phyloP scores from a whole-genome alignment of 768 basidiomycete species.

The Termitomyces sp. region DNA sequence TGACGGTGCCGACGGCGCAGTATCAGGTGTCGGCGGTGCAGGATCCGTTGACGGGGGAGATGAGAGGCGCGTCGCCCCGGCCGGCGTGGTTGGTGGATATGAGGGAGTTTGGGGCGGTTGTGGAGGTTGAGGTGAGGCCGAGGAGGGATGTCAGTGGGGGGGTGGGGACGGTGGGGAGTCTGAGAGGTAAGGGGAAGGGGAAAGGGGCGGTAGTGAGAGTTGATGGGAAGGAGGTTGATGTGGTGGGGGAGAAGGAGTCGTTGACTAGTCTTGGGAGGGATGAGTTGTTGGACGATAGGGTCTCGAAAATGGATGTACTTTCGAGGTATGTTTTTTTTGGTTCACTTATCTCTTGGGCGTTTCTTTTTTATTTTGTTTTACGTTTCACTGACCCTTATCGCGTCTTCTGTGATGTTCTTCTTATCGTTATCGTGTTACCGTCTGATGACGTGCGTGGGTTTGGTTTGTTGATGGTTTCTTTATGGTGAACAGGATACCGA shows the following conservation, averaged over 20 bases:
- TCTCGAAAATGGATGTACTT: constrained; percentile 62
- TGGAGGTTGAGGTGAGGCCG: constrained; percentile 57
- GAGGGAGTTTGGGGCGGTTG: constrained; percentile 46
- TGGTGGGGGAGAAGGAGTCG: constrained; percentile 75
- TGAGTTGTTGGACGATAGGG: constrained; percentile 71
- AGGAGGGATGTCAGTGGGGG: constrained; percentile 24
- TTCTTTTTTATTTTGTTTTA: constrained; percentile 4
- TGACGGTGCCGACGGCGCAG: constrained; percentile 81
- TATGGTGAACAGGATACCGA: constrained; percentile 40
- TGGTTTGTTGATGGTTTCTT: constrained; percentile 1
- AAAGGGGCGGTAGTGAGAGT: constrained; percentile 29
- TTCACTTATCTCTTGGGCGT: background rate
- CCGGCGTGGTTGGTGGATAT: constrained; percentile 74
- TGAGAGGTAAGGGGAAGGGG: constrained; percentile 23
- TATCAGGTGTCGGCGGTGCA: constrained; percentile 72
- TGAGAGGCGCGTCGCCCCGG: constrained; percentile 52
- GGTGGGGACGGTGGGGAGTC: constrained; percentile 28
- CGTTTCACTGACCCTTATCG: constrained; percentile 3
- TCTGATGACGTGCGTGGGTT: constrained; percentile 10
- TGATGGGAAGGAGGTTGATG: constrained; percentile 50
- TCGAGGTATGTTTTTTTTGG: constrained; percentile 48
- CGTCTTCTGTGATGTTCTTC: background rate
- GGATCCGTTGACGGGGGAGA: constrained; percentile 80
- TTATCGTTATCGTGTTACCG: constrained; percentile 3
- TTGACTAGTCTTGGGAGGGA: constrained; percentile 69